phyloP scores from a whole-genome alignment of 2,329 filamentous ascomycete species.

The Didymella arachidicola region DNA sequence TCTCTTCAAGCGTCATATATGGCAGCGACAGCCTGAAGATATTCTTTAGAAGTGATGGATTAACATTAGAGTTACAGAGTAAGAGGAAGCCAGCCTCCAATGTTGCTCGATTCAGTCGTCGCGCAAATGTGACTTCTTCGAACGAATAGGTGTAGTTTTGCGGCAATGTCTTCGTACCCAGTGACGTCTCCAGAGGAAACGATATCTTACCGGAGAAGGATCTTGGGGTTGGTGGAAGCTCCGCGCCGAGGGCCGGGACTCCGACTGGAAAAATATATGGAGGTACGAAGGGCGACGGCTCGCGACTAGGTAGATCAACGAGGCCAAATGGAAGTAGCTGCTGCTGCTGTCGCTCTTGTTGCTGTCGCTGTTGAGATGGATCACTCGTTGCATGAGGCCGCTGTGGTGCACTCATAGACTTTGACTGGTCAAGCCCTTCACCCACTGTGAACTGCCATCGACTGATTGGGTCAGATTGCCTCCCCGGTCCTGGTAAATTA shows the following conservation, averaged over 20 bases:
- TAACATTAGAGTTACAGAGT: slow-evolving; percentile 56
- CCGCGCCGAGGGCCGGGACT: slow-evolving; percentile 35
- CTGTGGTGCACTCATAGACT: slow-evolving; percentile 8
- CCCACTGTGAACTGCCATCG: slow-evolving; percentile 27
- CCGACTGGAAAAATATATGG: slow-evolving; percentile 34
- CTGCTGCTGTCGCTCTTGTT: background rate
- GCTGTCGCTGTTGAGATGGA: slow-evolving; percentile 3
- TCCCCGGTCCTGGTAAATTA: slow-evolving; percentile 6
- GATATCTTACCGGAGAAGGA: background rate
- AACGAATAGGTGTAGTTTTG: slow-evolving; percentile 65
- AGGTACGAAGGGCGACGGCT: slow-evolving; percentile 25
- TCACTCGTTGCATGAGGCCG: slow-evolving; percentile 1
- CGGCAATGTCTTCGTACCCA: slow-evolving; percentile 30
- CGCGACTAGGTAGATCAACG: slow-evolving; percentile 35
- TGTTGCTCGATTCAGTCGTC: slow-evolving; percentile 71
- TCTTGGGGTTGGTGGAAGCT: slow-evolving; percentile 10
- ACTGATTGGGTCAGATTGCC: slow-evolving; percentile 23
- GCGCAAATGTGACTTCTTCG: slow-evolving; percentile 72
- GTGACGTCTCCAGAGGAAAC: slow-evolving; percentile 29
- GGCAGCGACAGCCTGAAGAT: slow-evolving; percentile 75
- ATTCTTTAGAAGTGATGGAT: slow-evolving; percentile 48
- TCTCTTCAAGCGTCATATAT: slow-evolving; percentile 57
- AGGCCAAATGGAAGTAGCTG: slow-evolving; percentile 43
- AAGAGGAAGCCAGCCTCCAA: slow-evolving; percentile 70
- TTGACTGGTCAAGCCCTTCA: slow-evolving; percentile 34